Evolutionary conservation across 2,329 filamentous ascomycete species (phyloP), one percentile per base, ranked within the genome.

Genomic region (Verticillium zaregamsianum): DNA sequence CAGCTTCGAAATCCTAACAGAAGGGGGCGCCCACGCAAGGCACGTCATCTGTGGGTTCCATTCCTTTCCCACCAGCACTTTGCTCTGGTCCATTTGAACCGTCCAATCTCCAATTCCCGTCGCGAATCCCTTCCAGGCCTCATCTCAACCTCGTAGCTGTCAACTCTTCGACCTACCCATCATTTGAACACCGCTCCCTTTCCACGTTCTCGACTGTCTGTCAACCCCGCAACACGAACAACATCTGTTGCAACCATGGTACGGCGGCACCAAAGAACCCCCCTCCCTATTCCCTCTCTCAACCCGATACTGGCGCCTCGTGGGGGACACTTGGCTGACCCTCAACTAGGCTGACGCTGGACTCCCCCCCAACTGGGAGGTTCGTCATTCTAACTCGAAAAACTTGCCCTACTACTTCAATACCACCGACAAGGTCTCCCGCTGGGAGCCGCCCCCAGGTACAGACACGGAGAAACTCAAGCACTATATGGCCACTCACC

Each of bases 331-430:
- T 14, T 33, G 5, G 39, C 60, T 55, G 35, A 57, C 54, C 15
- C 45, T 52, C 11, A 17, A 52, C 12, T 68, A 90, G 87, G 79
- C 85, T 72, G 90, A 93, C 61, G 88, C 90, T 68, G 94, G 94
- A 74, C 87, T 97, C 66, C 93, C 93, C 65, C 76, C 87, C 58
- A 87, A 88, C 76, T 97, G 94, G 93, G 95, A 98, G 80, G 92
- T 99, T 73, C 92, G 95, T 76, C 92, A 96, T 80, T 97, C 92
- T 77, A 96, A 97, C 82, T 96, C 92, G 77, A 98, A 97, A 82
- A 96, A 96, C 79, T 90, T 98, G 39, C 95, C 95, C 40, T 99
- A 99, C 83, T 99, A 98, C 82, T 98, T 97, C 89, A 96, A 97
- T 79, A 82, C 90, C 55, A 80, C 79, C 68, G 91, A 92, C 66